These are phyloP conservation scores for Cryptococcus sp. DNA, from an alignment of 1,284 basidiomycete genomes.

Conservation along the genomic window DNA sequence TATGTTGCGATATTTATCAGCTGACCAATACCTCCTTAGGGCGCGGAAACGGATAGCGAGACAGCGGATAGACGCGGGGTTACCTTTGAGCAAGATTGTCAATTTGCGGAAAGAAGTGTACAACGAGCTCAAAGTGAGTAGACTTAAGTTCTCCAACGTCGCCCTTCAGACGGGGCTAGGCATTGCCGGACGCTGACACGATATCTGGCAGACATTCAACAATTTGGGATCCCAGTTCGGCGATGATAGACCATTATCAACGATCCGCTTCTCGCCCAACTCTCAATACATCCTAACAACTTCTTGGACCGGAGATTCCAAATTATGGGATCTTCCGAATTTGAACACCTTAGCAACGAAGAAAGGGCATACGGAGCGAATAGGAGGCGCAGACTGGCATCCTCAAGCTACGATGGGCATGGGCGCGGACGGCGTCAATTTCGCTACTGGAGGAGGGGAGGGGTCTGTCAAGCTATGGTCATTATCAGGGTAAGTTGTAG, in stretches of 20 bases:
- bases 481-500: conserved; percentile 64
- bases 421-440: conserved; percentile 68
- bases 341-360: conserved; percentile 74
- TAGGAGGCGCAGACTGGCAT: conserved; percentile 97
- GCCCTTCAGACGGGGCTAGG: neutral
- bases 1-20: conserved; percentile 50
- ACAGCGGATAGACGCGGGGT: conserved; percentile 81
- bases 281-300: conserved; percentile 84
- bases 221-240: conserved; percentile 97
- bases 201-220: conserved; percentile 66
- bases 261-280: conserved; percentile 93
- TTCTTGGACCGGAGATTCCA: conserved; percentile 93
- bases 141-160: neutral
- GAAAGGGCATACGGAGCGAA: conserved; percentile 81
- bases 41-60: conserved; percentile 87
- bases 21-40: conserved; percentile 70
- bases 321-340: conserved; percentile 91
- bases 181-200: neutral
- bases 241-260: conserved; percentile 89
- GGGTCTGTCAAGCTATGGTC: conserved; percentile 86
- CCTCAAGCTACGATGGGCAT: conserved; percentile 86
- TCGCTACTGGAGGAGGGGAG: conserved; percentile 90
- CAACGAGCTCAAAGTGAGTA: conserved; percentile 77
- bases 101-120: conserved; percentile 89
- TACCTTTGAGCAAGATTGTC: conserved; percentile 87